These are phyloP conservation scores for Citrullus amarus DNA, from an alignment of 306 rosid species.

Conservation along the genomic window DNA sequence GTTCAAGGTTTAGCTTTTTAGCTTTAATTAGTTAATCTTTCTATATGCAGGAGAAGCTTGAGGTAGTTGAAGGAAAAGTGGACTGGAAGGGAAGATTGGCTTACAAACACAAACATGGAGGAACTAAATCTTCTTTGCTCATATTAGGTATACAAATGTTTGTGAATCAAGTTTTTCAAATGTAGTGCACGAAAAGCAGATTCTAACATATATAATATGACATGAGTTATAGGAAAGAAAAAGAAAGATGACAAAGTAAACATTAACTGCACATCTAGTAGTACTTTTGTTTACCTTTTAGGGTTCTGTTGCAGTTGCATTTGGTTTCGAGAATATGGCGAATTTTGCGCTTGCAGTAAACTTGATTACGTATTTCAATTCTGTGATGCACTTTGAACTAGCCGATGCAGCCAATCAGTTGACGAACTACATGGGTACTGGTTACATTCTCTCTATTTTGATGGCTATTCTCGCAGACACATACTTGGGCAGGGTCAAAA, in stretches of 20 bases:
- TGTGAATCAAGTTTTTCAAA: background rate
- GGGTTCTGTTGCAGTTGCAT: slow-evolving; percentile 28
- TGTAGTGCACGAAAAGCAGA: background rate
- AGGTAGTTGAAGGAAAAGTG: slow-evolving; percentile 56
- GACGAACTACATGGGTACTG: slow-evolving; percentile 64
- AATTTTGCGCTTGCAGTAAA: slow-evolving; percentile 73
- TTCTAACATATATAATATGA: background rate
- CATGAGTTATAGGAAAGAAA: background rate
- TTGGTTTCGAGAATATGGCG: slow-evolving; percentile 66
- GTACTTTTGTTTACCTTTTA: background rate
- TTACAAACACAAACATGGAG: slow-evolving; percentile 60
- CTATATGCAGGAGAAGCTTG: slow-evolving; percentile 37
- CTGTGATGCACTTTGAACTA: slow-evolving; percentile 49
- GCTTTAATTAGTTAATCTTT: background rate
- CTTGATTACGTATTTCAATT: slow-evolving; percentile 53
- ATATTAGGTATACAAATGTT: slow-evolving; percentile 32
- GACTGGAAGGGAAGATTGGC: slow-evolving; percentile 94
- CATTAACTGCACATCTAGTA: background rate
- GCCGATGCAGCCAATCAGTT: slow-evolving; percentile 78
- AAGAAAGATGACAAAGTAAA: background rate
- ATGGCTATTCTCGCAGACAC: slow-evolving; percentile 71
- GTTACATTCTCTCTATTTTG: slow-evolving; percentile 56
- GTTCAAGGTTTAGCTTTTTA: background rate
- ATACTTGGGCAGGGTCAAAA: slow-evolving; percentile 52
- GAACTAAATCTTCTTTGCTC: slow-evolving; percentile 33